Evolutionary conservation across 495 filamentous ascomycete species (phyloP).

Genomic region (Amniculicola lignicola): DNA sequence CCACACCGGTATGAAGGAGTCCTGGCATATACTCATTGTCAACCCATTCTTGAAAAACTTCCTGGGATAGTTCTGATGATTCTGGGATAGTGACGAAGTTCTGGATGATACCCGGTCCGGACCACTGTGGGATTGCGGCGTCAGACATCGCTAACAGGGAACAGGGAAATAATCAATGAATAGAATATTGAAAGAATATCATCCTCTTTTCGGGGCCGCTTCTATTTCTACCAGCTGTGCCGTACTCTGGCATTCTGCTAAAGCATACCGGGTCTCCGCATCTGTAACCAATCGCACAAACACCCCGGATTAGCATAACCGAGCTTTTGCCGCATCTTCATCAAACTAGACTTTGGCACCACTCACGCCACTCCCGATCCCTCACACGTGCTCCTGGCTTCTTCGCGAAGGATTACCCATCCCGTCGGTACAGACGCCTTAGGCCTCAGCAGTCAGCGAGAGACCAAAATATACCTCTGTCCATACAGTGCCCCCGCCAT

Average conservation of each 20-base stretch:
- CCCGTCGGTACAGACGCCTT: too few relatives aligned
- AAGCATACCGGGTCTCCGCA: not conserved
- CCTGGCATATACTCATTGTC: constrained; percentile 37
- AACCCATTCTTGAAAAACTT: constrained; percentile 34
- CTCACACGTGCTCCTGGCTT: too few relatives aligned
- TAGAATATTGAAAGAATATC: too few relatives aligned
- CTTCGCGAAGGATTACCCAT: too few relatives aligned
- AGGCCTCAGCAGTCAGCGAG: too few relatives aligned
- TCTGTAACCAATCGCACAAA: too few relatives aligned
- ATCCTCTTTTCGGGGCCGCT: too few relatives aligned
- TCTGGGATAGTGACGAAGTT: constrained; percentile 7
- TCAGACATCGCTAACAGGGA: constrained; percentile 16
- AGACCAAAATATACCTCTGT: too few relatives aligned
- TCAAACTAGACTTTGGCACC: too few relatives aligned
- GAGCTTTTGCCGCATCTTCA: constrained; percentile 4
- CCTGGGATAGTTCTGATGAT: constrained; percentile 17
- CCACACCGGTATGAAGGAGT: constrained; percentile 28
- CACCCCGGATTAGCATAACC: constrained; percentile 22
- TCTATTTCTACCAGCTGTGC: not conserved
- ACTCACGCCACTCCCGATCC: too few relatives aligned
- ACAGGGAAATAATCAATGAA: too few relatives aligned
- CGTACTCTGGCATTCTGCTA: not conserved
- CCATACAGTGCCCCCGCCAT: too few relatives aligned
- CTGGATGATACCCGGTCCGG: constrained; percentile 26
- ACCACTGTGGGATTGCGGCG: constrained; percentile 7